Evolutionary conservation across 805 yeast species (phyloP).

Genomic region (Candida palmyrensis): DNA sequence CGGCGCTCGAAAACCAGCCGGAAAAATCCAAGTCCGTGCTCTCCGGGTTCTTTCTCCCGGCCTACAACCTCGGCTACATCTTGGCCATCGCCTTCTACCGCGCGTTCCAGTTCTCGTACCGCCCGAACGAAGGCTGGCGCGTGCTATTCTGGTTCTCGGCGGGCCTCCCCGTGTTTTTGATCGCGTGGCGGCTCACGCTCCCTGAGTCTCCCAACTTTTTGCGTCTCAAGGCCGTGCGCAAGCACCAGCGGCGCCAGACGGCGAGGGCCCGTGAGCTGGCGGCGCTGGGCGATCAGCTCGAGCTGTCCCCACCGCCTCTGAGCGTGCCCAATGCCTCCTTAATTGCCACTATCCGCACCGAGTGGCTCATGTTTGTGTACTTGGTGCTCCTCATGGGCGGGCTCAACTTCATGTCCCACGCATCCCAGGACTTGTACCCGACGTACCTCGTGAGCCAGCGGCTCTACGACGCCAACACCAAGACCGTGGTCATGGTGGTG

Average conservation of each 20-base stretch:
- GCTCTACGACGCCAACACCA: slow-evolving; percentile 36
- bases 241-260: slow-evolving; percentile 6
- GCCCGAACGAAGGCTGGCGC: slow-evolving; percentile 57
- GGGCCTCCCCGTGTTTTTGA: slow-evolving; percentile 57
- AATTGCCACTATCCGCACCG: slow-evolving; percentile 11
- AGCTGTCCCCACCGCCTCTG: slow-evolving; percentile 7
- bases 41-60: slow-evolving; percentile 54
- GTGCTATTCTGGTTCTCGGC: slow-evolving; percentile 71
- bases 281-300: slow-evolving; percentile 5
- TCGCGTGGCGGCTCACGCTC: slow-evolving; percentile 50
- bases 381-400: slow-evolving; percentile 51
- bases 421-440: slow-evolving; percentile 71
- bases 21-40: slow-evolving; percentile 53
- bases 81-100: slow-evolving; percentile 61
- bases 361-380: slow-evolving; percentile 30
- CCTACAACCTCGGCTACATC: slow-evolving; percentile 63
- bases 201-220: slow-evolving; percentile 58
- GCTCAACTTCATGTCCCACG: slow-evolving; percentile 69
- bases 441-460: slow-evolving; percentile 55
- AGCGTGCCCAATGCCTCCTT: slow-evolving; percentile 7
- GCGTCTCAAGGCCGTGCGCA: slow-evolving; percentile 16
- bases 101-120: slow-evolving; percentile 43
- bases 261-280: slow-evolving; percentile 9
- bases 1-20: slow-evolving; percentile 65
- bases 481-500: slow-evolving; percentile 58